Evolutionary conservation across 352 stramenopile genomes (phyloP), one percentile per base, ranked within the genome.

Genomic region (Peronospora destructor): DNA sequence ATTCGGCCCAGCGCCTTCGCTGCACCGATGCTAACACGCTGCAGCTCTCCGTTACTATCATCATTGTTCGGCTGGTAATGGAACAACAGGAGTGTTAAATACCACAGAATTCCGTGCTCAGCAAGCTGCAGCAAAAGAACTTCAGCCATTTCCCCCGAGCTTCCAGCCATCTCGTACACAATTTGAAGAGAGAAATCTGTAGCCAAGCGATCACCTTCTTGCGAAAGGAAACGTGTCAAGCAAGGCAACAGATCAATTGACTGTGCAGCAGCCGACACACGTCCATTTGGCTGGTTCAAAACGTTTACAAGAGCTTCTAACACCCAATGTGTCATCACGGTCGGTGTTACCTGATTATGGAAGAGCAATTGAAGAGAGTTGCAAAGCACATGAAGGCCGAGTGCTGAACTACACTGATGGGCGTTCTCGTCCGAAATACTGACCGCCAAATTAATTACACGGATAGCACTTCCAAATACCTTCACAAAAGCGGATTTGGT

Each of bases 91-190:
- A 89, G 56, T 11, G 80, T 75, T 45, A 93, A 70, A 48, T 91
- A 91, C 83, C 83, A 93, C 23, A 93, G 36, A 16, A 93, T 61
- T 21, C 83, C 83, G 45, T 91, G 77, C 51, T 93, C 76, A 2
- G 83, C 83, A 16, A 93, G 61, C 53, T 89, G 78, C 17, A 91
- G 59, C 29, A 91, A 49, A 6, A 93, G 48, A 17, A 91, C 72
- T 61, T 93, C 79, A 6, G 83, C 81, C 74, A 91, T 89, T 59
- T 89, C 76, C 6, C 77, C 78, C 2, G 70, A 76, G 51, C 78
- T 89, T 25, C 71, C 67, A 6, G 80, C 77, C 83, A 93, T 93
- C 49, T 87, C 76, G 40, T 81, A 79, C 25, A 93, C 70, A 28
- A 91, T 84, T 59, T 90, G 77, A 4, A 93, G 70, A 12, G 83